Evolutionary conservation across 2,329 filamentous ascomycete genomes (phyloP).

Genomic region (Fusarium illudens): DNA sequence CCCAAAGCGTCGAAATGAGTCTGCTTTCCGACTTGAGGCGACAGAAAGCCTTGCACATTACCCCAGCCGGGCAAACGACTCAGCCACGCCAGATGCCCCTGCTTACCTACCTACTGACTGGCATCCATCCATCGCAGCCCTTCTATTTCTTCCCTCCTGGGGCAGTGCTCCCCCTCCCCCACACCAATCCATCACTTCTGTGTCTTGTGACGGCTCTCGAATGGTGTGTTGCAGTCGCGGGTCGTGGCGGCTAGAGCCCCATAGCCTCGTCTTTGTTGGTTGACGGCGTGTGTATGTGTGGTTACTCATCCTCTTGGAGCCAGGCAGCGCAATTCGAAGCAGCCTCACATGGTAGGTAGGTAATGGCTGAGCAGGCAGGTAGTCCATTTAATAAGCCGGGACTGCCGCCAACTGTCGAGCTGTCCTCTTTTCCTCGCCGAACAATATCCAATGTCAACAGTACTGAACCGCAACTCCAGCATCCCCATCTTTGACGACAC

Average conservation of each 20-base stretch:
- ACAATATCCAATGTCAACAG: constrained; percentile 25
- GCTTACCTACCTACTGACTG: constrained; percentile 7
- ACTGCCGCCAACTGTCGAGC: neutral
- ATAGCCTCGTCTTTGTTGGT: constrained; percentile 4
- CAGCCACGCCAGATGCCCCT: constrained; percentile 22
- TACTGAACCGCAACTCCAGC: constrained; percentile 2
- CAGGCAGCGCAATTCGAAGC: constrained; percentile 17
- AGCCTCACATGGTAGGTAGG: too few relatives aligned
- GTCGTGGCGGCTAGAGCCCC: neutral
- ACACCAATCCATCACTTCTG: constrained; percentile 14
- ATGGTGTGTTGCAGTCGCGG: constrained; percentile 2
- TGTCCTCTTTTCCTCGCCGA: neutral
- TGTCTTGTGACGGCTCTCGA: constrained; percentile 28
- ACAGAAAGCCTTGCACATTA: constrained; percentile 10
- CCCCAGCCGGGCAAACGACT: constrained; percentile 27
- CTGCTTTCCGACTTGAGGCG: constrained; percentile 5
- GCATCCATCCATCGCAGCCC: constrained; percentile 3
- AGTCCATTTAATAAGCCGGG: constrained; percentile 19
- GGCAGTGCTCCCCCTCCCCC: constrained; percentile 17
- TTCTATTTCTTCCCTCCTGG: neutral
- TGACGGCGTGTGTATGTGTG: constrained; percentile 10
- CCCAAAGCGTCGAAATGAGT: neutral
- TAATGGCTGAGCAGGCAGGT: neutral
- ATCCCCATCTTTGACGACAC: constrained; percentile 23
- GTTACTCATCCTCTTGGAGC: neutral